Evolutionary conservation across 2,329 filamentous ascomycete genomes (phyloP).

Genomic region (Fusarium sp.): DNA sequence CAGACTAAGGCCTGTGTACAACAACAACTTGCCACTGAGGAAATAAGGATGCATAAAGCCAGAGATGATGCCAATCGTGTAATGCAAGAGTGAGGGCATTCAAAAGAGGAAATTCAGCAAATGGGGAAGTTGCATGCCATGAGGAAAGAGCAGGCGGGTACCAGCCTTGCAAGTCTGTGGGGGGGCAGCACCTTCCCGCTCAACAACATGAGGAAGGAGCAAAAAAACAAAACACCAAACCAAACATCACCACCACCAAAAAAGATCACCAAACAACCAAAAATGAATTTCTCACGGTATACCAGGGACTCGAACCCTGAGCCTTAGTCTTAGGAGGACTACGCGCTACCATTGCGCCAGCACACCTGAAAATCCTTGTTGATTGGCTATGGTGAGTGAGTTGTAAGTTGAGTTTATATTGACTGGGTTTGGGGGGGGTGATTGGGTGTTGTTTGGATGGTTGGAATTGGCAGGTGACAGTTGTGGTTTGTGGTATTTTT

Average conservation of each 20-base stretch:
- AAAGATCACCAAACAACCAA: neutral
- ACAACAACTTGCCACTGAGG: no score
- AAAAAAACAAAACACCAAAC: conserved; percentile 17
- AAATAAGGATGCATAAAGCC: neutral
- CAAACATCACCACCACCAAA: neutral
- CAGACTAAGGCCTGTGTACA: neutral
- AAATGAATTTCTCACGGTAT: conserved; percentile 32
- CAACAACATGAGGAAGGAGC: neutral
- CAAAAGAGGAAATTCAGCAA: neutral
- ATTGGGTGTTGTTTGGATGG: neutral
- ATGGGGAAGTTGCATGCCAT: neutral
- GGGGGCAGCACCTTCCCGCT: neutral
- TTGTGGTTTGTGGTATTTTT: neutral
- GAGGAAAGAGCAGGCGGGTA: neutral
- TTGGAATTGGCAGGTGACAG: neutral
- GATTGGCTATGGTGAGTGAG: conserved; percentile 26
- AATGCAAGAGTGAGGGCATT: neutral
- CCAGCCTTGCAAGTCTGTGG: neutral
- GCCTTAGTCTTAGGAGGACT: conserved; percentile 53
- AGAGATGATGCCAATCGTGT: neutral
- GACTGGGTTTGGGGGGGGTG: neutral
- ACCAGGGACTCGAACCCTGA: conserved; percentile 54
- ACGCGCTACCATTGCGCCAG: conserved; percentile 52
- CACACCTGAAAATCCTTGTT: conserved; percentile 39
- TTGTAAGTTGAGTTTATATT: conserved; percentile 17